Evolutionary conservation across 1,284 basidiomycete species (phyloP), one percentile per base, ranked within the genome.

Genomic region (Boletus hoseneyae): DNA sequence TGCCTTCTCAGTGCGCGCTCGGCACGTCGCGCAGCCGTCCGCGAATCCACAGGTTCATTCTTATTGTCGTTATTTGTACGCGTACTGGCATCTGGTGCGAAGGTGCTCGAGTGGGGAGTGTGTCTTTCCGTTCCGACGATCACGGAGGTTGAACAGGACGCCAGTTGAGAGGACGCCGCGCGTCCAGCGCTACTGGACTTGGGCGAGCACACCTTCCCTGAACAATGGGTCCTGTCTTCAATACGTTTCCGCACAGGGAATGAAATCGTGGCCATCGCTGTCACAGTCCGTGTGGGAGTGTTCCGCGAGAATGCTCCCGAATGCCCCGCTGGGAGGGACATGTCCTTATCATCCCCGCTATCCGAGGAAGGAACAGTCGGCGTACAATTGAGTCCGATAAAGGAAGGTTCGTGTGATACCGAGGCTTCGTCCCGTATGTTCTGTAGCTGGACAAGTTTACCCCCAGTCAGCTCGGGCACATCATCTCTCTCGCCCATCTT

Each of bases 161-260:
- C n/a, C 32, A 36, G 19, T n/a, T 16, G 27, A 9, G 27, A 29
- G 27, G 27, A 29, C 27, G 27, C 30, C 2, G 15, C 36, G 6
- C 18, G 6, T 42, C 35, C 9, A 6, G 10, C 23, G 7, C 2
- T 29, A 29, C 27, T 29, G 10, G 27, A 11, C 10, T 7, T 29
- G 7, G 27, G 10, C 2, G 27, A 11, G 7, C 2, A 3, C 6
- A 18, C 36, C 42, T 63, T 64, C 8, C n/a, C n/a, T n/a, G 19
- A 15, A 9, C 5, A 5, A 15, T 33, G 23, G 5, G 16, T n/a
- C 18, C 40, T 36, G 6, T 42, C 36, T 3, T 50, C 42, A 5
- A 47, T 10, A 18, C 30, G 42, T 23, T 63, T 66, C 44, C 45
- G 52, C 18, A 61, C 52, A 0, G 61, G 58, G 36, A 64, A 66